These are phyloP conservation scores for Fusarium sp. DNA, from an alignment of 2,329 filamentous ascomycete species.

Conservation along the genomic window DNA sequence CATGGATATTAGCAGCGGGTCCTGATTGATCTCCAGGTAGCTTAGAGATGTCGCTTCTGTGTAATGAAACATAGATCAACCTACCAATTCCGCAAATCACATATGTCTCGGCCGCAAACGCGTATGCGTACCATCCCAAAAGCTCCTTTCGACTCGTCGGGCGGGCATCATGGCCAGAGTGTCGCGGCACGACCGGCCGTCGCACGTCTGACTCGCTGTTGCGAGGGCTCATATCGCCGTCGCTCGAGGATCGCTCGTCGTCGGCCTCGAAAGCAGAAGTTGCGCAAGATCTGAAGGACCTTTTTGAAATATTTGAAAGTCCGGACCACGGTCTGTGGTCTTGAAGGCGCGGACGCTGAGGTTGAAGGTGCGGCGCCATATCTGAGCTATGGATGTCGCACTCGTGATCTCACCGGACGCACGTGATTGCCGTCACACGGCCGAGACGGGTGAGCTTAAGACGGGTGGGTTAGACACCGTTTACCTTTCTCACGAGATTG, in stretches of 20 bases:
- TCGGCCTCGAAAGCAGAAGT: constrained; percentile 78
- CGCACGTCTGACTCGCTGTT: constrained; percentile 57
- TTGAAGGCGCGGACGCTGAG: constrained; percentile 60
- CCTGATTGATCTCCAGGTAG: constrained; percentile 2
- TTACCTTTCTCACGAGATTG: constrained; percentile 20
- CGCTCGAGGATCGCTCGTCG: constrained; percentile 73
- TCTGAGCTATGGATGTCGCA: constrained; percentile 7
- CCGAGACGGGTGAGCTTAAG: constrained; percentile 23
- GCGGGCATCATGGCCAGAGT: constrained; percentile 88
- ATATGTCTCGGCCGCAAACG: constrained; percentile 96
- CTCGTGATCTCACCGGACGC: constrained; percentile 46
- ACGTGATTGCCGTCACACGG: constrained; percentile 51
- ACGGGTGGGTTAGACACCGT: constrained; percentile 15
- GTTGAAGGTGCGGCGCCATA: constrained; percentile 48
- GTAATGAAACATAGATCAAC: constrained; percentile 50
- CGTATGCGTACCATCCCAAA: constrained; percentile 95
- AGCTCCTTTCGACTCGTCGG: constrained; percentile 90
- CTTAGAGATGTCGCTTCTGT: constrained; percentile 1
- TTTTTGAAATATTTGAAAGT: constrained; percentile 67
- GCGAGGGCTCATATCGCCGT: constrained; percentile 55
- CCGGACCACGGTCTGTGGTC: constrained; percentile 62
- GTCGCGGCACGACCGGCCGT: constrained; percentile 64
- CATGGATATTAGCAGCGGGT: constrained; percentile 15
- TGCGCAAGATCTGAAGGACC: constrained; percentile 68
- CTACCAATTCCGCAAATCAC: constrained; percentile 84